Base-by-base conservation (phyloP, 1,284 basidiomycete genomes). In the Sporisorium iseilematis-ciliati region DNA sequence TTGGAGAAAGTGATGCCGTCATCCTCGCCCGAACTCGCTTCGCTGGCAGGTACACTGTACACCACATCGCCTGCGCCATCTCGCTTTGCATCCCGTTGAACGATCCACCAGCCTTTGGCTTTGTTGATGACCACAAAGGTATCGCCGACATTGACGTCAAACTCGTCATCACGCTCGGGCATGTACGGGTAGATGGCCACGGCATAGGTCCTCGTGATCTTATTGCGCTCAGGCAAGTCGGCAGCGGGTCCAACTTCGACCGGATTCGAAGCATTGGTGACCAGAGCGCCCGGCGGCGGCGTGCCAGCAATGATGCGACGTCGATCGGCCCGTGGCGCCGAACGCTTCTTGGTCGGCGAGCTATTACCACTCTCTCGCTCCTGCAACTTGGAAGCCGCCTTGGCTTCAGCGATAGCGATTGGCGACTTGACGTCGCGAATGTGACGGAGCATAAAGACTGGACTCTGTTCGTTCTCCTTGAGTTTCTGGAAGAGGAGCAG, bases 71-170 rank as follows among this genome's bases (percentile, higher is more conserved):
- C 95, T 6, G 91, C 89, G 2, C 94, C 95, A 49, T 90, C 90
- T 23, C 92, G 91, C 21, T 69, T 57, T 1, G 82, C 63, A 85
- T 99, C 97, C 35, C 93, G 90, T 84, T 98, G 95, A 3, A 99
- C 96, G 38, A 97, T 93, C 94, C 96, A 99, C 97, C 97, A 99
- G 0, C 97, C 97, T 70, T 95, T 92, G 16, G 94, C 92, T 72
- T 96, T 91, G 65, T 93, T 93, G 58, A 97, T 88, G 81, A 98
- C 96, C 76, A 97, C 91, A 86, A 97, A 98, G 21, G 86, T 86
- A 60, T 87, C 87, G 41, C 87, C 87, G 1, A 98, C 94, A 48
- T 92, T 91, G 3, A 99, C 96, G 84, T 98, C 94, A 85, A 98
- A 98, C 85, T 99, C 97, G 85, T 99, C 96, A 54, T 94, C 93